A percentile compares a stretch with the other conserved stretches of the same genome.
These are phyloP conservation scores for Xanthoceras sorbifolium DNA, from an alignment of 345 rosid species.

Conservation along the genomic window DNA sequence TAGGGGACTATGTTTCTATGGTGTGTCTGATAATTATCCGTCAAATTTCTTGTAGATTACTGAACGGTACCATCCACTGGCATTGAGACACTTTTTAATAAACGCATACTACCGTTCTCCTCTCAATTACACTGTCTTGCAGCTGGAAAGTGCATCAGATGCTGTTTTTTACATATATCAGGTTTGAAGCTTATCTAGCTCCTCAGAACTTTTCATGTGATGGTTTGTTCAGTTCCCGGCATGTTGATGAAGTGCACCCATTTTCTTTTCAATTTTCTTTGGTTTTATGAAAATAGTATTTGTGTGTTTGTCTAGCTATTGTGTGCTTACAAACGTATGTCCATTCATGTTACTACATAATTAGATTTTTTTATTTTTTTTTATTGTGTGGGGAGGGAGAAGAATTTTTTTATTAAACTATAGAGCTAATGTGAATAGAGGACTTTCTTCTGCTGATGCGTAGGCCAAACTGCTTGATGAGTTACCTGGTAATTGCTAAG, in stretches of 20 bases:
- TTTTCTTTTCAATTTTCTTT: not conserved
- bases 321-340: not conserved
- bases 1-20: not conserved
- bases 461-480: not conserved
- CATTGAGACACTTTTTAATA: conserved; percentile 81
- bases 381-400: not conserved
- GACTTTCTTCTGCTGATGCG: not conserved
- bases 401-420: not conserved
- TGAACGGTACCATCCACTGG: conserved; percentile 70
- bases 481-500: not conserved
- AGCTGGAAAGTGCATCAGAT: conserved; percentile 75
- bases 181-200: conserved; percentile 41
- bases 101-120: conserved; percentile 89
- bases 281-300: not conserved
- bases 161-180: conserved; percentile 78
- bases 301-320: not conserved
- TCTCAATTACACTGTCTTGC: conserved; percentile 59
- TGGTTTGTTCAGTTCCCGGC: not conserved
- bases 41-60: conserved; percentile 52
- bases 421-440: not conserved
- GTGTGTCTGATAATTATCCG: conserved; percentile 7
- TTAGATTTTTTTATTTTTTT: not conserved
- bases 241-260: not conserved
- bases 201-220: not conserved
- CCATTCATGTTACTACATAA: not conserved